phyloP scores from a whole-genome alignment of 805 yeast species.

The Candida tammaniensis region DNA sequence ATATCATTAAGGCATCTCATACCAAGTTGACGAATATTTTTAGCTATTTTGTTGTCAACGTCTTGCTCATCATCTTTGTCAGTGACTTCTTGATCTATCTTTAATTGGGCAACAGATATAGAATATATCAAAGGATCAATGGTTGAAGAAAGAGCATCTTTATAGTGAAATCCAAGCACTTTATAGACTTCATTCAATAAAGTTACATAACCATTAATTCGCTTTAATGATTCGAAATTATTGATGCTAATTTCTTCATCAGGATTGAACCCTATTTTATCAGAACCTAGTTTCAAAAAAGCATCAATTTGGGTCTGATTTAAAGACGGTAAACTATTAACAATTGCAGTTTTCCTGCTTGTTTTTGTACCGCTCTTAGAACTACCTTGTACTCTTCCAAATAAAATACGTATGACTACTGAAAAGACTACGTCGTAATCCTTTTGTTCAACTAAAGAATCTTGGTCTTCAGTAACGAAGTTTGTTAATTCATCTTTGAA shows the following conservation, averaged over 20 bases:
- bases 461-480: slow-evolving; percentile 49
- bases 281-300: slow-evolving; percentile 64
- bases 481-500: slow-evolving; percentile 82
- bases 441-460: slow-evolving; percentile 53
- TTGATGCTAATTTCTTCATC: slow-evolving; percentile 23
- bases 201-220: slow-evolving; percentile 63
- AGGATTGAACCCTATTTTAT: slow-evolving; percentile 43
- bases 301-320: slow-evolving; percentile 48
- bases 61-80: slow-evolving; percentile 12
- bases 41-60: slow-evolving; percentile 42
- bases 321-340: slow-evolving; percentile 60
- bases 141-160: slow-evolving; percentile 46
- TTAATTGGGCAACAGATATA: slow-evolving; percentile 49
- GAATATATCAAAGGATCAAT: slow-evolving; percentile 58
- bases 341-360: slow-evolving; percentile 69
- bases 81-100: slow-evolving; percentile 1
- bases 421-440: slow-evolving; percentile 69
- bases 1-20: slow-evolving; percentile 60
- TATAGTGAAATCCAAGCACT: slow-evolving; percentile 58
- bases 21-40: slow-evolving; percentile 63
- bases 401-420: slow-evolving; percentile 69
- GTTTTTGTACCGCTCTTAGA: slow-evolving; percentile 67
- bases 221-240: slow-evolving; percentile 39
- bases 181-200: slow-evolving; percentile 54
- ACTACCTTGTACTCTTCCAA: slow-evolving; percentile 78